Evolutionary conservation across 2,329 filamentous ascomycete species (phyloP).

Genomic region (Paecilomyces sp.): DNA sequence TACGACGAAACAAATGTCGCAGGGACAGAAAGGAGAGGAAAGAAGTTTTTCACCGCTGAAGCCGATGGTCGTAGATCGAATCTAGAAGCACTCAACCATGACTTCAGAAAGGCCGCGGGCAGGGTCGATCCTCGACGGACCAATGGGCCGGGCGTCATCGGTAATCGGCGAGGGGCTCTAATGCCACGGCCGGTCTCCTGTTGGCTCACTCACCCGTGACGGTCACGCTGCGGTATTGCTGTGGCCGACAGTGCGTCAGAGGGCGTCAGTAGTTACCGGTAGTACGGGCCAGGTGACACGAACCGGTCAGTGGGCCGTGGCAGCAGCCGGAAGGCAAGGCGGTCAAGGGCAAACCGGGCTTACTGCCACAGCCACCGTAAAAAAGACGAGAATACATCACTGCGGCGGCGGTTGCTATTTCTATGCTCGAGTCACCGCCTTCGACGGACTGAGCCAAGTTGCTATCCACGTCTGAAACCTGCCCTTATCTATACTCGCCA

Average conservation of each 20-base stretch:
- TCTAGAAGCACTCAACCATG: not conserved
- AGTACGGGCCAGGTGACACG: constrained; percentile 11
- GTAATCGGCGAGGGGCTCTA: not conserved
- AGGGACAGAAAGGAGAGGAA: not conserved
- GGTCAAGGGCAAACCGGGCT: not conserved
- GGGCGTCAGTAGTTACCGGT: constrained; percentile 18
- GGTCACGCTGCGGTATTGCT: constrained; percentile 17
- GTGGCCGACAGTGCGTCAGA: constrained; percentile 17
- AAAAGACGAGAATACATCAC: not conserved
- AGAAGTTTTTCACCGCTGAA: not conserved
- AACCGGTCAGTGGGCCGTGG: constrained; percentile 18
- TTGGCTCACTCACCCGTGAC: constrained; percentile 4
- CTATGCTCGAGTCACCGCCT: not conserved
- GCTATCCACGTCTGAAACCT: not conserved
- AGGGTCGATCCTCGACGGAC: not conserved
- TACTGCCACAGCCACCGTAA: not conserved
- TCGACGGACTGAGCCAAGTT: no score
- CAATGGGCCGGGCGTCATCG: not conserved
- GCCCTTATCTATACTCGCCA: not conserved
- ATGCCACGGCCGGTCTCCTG: constrained; percentile 11
- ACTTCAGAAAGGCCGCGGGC: not conserved
- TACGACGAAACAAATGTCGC: not conserved
- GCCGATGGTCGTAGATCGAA: not conserved
- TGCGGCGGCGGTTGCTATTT: not conserved
- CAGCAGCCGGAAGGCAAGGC: constrained; percentile 14